Evolutionary conservation across 192 early-diverging fungal genomes (phyloP), one percentile per base, ranked within the genome.

Genomic region (Backusella sp.): DNA sequence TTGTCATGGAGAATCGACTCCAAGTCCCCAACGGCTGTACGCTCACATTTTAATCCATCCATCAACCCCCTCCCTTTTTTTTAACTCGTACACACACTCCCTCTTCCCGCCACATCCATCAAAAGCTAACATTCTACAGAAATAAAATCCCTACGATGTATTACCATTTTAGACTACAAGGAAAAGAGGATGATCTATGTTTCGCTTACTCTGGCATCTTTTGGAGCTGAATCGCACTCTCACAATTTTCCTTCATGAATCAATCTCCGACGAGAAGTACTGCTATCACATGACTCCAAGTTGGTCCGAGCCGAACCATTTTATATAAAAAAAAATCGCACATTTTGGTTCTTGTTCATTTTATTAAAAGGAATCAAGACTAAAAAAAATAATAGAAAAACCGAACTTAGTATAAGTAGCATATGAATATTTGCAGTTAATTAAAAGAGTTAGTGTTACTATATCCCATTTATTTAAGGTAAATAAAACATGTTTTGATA

Each of bases 31-130:
- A 23, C 53, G 23, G 2, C 11, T 21, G 53, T 23, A 3, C 21
- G 7, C 21, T 56, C 53, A 56, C 21, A 56, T 56, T 56, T 56
- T 8, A 56, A 56, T 56, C 53, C 69, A 70, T 70, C 69, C 69
- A 70, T 70, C 69, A 23, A 49, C 46, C 36, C 46, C 42, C 42
- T 19, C 17, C 0, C 21, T 23, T 11, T 56, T 56, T 56, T 56
- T 56, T 56, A 37, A 37, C 37, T 36, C 35, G 9, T 68, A n/a
- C 34, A 68, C n/a, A 5, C n/a, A 21, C n/a, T 53, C 21, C 21
- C 21, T 7, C 9, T 56, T 17, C 21, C 53, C 8, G 26, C 12
- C 53, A 56, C 17, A 21, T 23, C n/a, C 21, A 9, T 56, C 53
- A 8, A 56, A 56, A 56, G 8, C 53, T 17, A 56, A 56, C 21